Base-by-base conservation (phyloP, 2,329 filamentous ascomycete species). In the Cadophora sp. region DNA sequence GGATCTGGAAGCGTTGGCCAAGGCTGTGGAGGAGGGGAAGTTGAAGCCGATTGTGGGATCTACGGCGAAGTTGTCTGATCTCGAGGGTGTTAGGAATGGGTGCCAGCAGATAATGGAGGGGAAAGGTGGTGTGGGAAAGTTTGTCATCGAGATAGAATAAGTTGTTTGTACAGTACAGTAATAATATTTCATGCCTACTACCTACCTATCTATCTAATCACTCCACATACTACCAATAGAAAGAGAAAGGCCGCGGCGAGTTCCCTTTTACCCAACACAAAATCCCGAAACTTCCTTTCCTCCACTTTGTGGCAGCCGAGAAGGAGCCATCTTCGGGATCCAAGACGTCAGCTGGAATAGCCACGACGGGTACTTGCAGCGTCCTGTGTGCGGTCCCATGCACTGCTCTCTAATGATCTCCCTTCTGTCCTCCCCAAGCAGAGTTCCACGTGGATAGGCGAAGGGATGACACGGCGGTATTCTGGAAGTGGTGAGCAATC, bases 71-170 rank as follows among this genome's bases (percentile, higher is more conserved):
- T 56, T 82, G 51, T 63, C 67, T 14, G 77, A 83, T 71, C 71
- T 80, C 20, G 73, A 79, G 22, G 76, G 70, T 4, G 78, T 83
- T 11, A 75, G 73, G 62, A 73, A 76, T 61, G 80, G 77, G 6
- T 81, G 79, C 66, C 70, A 77, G 56, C 70, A 79, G 62, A 73
- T 80, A 33, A 78, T 78, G 60, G 74, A 76, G 39, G 78, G 74
- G 14, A 79, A 79, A 60, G 81, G 81, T 1, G 80, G 79, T 1
- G 56, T 82, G 39, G 81, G 80, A 14, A 83, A 82, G 70, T 74
- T 78, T 59, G 79, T 83, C 4, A 76, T 81, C 59, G 73, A 75
- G 64, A 73, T 79, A 47, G 70, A 65, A n/a, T 60, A 47, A 51
- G 20, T 41, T 16, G 47, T 20, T 27, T 16, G 2, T 30, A 8